These are phyloP conservation scores for Fragaria nilgerrensis DNA, from an alignment of 306 rosid species.

Conservation along the genomic window DNA sequence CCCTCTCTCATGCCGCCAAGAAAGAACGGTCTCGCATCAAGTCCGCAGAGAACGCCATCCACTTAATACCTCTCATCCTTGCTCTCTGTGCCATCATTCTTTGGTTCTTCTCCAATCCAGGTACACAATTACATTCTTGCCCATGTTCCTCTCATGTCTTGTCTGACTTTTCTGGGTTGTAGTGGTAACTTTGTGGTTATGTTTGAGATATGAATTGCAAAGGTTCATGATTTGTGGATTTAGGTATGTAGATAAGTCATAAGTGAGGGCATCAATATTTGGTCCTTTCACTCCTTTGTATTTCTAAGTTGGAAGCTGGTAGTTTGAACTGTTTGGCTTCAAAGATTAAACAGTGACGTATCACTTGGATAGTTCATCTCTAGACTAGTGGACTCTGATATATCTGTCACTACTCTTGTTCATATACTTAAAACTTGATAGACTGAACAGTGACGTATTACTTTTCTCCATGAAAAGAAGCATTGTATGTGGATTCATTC, in stretches of 20 bases:
- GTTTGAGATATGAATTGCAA: neutral
- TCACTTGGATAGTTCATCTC: neutral
- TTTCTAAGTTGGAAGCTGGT: neutral
- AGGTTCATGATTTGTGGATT: neutral
- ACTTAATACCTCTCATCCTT: constrained; percentile 74
- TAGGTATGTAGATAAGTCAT: neutral
- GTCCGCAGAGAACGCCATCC: constrained; percentile 64
- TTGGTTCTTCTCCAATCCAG: constrained; percentile 78
- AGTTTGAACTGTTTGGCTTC: neutral
- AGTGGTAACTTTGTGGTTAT: neutral
- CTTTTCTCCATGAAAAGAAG: neutral
- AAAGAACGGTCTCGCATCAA: constrained; percentile 54
- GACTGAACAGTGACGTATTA: neutral
- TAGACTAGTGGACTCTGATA: neutral
- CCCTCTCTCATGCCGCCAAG: constrained; percentile 67
- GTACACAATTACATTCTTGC: constrained; percentile 2
- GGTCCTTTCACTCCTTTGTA: neutral
- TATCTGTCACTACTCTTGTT: neutral
- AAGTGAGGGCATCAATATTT: neutral
- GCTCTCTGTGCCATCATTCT: constrained; percentile 76
- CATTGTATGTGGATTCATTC: neutral
- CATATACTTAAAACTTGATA: neutral
- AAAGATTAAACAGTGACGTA: neutral
- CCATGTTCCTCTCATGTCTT: neutral
- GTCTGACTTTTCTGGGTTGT: neutral